Evolutionary conservation across 345 rosid species (phyloP), one percentile per base, ranked within the genome.

Genomic region (Aquilaria yunnanensis): DNA sequence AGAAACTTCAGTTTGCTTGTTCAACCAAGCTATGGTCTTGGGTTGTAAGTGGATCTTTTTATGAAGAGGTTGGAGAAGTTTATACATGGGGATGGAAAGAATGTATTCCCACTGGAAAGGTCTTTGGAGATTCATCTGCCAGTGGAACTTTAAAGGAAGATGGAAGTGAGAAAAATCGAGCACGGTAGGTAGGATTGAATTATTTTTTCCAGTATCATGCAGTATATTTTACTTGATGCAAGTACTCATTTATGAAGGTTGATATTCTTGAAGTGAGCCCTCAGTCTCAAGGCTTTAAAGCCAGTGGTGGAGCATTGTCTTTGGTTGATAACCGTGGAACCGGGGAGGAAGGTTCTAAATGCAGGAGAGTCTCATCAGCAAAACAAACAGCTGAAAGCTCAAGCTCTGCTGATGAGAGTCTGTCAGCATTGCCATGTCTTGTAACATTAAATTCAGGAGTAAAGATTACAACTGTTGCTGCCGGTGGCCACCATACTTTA

Each of bases 71-170:
- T 14, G 96, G 83, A 41, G 90, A 87, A 63, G 92, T 95, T 59
- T 91, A 81, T 67, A 91, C 99, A 33, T 95, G 99, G 99, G 99
- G 99, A 55, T 95, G 99, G 99, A 89, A 77, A 68, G 99, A 95
- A 74, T 95, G 99, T 70, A 79, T 95, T 67, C 97, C 99, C 37
- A 78, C 99, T 9, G 99, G 97, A 60, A 89, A 81, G 59, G 73
- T 87, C 54, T 77, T 85, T 6, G 92, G 96, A 52, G 85, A 85
- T 55, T 67, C 73, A 67, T 69, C 80, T 16, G 11, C 51, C 12
- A 69, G 66, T 33, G 72, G 70, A 64, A 68, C 70, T 32, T 29
- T 41, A 47, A 90, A 80, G 12, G 88, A 77, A 67, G 90, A 80
- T 70, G 75, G 60, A 45, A 56, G 76, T 23, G 97, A 62, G 93